phyloP scores from a whole-genome alignment of 164 flowering plant species.

The Aristolochia contorta region DNA sequence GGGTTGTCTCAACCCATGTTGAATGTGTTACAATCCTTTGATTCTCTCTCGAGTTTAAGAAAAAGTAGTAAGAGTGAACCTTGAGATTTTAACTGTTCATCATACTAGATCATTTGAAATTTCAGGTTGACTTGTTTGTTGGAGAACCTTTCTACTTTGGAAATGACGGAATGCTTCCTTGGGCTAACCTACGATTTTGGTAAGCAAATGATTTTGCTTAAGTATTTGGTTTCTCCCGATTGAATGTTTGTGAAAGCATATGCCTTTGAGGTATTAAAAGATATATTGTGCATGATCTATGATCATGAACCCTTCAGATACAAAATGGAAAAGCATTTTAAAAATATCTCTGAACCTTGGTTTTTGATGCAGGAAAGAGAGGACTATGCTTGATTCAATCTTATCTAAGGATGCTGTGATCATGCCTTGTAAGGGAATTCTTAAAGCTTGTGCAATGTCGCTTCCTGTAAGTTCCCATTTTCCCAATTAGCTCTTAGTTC shows the following conservation, averaged over 20 bases:
- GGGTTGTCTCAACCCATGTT: too few species aligned
- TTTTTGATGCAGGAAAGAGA: constrained; percentile 53
- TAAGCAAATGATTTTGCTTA: constrained; percentile 11
- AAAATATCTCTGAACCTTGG: not conserved
- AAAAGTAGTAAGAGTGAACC: too few species aligned
- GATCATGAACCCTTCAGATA: not conserved
- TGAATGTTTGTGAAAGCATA: too few species aligned
- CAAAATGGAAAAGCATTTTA: too few species aligned
- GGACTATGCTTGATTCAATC: constrained; percentile 50
- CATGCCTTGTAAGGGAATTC: constrained; percentile 79
- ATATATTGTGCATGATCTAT: too few species aligned
- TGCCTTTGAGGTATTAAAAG: too few species aligned
- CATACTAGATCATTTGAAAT: too few species aligned
- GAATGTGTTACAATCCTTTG: too few species aligned
- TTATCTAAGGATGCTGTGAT: constrained; percentile 55
- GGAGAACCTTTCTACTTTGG: constrained; percentile 86
- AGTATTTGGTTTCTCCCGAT: too few species aligned
- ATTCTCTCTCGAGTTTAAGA: too few species aligned
- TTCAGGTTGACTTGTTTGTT: constrained; percentile 69
- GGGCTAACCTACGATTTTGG: constrained; percentile 94
- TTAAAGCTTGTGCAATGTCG: constrained; percentile 86
- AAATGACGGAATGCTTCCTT: constrained; percentile 70
- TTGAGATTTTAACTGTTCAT: too few species aligned
- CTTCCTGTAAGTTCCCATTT: constrained; percentile 56
- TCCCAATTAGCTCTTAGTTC: not conserved